Evolutionary conservation across 2,329 filamentous ascomycete genomes (phyloP).

Genomic region (Colletotrichum siamense): DNA sequence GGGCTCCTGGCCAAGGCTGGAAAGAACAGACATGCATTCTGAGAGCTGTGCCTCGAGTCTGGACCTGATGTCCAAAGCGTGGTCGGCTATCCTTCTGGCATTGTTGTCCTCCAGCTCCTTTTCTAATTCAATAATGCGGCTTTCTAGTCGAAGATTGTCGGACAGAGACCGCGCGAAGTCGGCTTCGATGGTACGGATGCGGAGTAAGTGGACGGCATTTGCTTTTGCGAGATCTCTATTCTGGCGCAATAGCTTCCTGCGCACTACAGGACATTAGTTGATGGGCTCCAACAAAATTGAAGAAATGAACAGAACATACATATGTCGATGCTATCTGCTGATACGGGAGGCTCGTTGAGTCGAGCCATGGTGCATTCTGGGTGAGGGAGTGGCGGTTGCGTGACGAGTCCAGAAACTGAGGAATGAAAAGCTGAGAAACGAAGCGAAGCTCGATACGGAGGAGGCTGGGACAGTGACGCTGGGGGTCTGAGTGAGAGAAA

Average conservation of each 20-base stretch:
- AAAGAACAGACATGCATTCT: constrained; percentile 73
- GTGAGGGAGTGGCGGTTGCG: background rate
- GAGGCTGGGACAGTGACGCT: constrained; percentile 21
- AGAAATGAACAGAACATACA: constrained; percentile 60
- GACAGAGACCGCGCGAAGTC: constrained; percentile 77
- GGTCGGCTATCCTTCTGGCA: constrained; percentile 65
- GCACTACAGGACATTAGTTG: constrained; percentile 58
- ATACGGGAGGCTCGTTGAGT: constrained; percentile 75
- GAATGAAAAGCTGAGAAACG: constrained; percentile 6
- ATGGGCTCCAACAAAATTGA: background rate
- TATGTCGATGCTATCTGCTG: constrained; percentile 73
- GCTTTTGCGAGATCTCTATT: constrained; percentile 83
- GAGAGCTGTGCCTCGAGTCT: constrained; percentile 75
- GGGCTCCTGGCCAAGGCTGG: constrained; percentile 67
- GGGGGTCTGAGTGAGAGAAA: constrained; percentile 20
- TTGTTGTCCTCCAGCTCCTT: constrained; percentile 69
- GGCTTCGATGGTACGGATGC: constrained; percentile 78
- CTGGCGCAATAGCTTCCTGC: constrained; percentile 79
- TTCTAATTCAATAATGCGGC: constrained; percentile 73
- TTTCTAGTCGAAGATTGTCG: constrained; percentile 78
- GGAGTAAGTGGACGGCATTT: constrained; percentile 79
- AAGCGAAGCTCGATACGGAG: constrained; percentile 14
- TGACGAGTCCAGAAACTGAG: background rate
- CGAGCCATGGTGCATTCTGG: constrained; percentile 70
- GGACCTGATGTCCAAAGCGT: constrained; percentile 72